Conservation (phyloP, 805 yeast genomes). For the Candida suzukii region DNA sequence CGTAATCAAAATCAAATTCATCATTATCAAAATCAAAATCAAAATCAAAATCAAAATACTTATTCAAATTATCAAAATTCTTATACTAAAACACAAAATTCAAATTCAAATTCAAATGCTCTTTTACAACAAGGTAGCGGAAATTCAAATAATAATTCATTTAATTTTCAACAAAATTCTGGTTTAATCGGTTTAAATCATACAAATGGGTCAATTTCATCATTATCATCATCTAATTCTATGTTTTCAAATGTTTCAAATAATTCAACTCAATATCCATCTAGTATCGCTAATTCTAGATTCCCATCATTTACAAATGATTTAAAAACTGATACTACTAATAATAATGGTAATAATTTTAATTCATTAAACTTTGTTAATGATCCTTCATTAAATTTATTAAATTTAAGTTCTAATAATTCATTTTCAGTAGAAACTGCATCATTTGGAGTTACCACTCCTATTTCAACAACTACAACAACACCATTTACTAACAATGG, state of each 20-base stretch:
- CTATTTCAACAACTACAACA: not conserved
- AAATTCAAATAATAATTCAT: no score
- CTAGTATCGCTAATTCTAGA: not conserved
- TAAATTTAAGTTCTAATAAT: not conserved
- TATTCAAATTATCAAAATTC: not conserved
- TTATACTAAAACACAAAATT: no score
- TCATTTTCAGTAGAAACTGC: not conserved
- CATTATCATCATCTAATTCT: constrained; percentile 1
- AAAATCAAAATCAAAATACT: not conserved
- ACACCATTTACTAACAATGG: not conserved
- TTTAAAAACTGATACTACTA: not conserved
- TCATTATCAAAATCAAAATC: not conserved
- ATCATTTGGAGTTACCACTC: not conserved
- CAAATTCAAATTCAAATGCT: not conserved
- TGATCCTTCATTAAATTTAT: not conserved
- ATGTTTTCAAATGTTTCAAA: not conserved
- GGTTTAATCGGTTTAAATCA: not conserved
- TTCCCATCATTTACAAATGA: not conserved
- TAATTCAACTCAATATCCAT: not conserved
- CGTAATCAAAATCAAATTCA: not conserved
- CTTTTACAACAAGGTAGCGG: not conserved
- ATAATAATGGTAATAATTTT: no score
- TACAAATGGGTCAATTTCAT: constrained; percentile 1
- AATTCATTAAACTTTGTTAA: not conserved
- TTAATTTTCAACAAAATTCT: not conserved